These are phyloP conservation scores for Mycena epipterygia DNA, from an alignment of 768 basidiomycete species.

Conservation along the genomic window DNA sequence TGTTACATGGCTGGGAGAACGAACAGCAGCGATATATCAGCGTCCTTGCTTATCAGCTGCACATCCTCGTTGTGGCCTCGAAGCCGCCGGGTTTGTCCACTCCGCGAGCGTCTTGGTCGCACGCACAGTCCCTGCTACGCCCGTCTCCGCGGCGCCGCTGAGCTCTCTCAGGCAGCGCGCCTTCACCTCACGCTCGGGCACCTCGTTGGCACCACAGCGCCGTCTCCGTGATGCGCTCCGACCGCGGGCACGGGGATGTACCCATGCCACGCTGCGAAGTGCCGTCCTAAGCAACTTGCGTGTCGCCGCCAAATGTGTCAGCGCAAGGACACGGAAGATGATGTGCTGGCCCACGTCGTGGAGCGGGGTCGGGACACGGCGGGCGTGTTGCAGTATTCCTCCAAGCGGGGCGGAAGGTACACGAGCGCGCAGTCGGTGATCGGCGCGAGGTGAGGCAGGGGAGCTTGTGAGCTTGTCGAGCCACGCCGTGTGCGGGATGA, in stretches of 20 bases:
- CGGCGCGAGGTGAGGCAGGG: constrained; percentile 87
- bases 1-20: background rate
- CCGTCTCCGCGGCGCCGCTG: constrained; percentile 40
- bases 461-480: constrained; percentile 87
- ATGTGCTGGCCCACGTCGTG: constrained; percentile 47
- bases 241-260: constrained; percentile 75
- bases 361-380: constrained; percentile 35
- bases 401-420: constrained; percentile 73
- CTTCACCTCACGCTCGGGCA: constrained; percentile 66
- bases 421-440: constrained; percentile 92
- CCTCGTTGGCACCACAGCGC: constrained; percentile 80
- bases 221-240: constrained; percentile 78
- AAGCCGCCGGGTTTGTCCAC: constrained; percentile 57
- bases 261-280: constrained; percentile 87
- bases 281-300: constrained; percentile 72
- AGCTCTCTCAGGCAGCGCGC: constrained; percentile 52
- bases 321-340: too few species aligned
- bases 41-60: constrained; percentile 73
- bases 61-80: constrained; percentile 85
- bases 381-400: constrained; percentile 36
- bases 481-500: constrained; percentile 93
- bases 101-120: constrained; percentile 27
- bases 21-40: constrained; percentile 37
- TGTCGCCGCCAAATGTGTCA: constrained; percentile 52
- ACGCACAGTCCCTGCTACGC: constrained; percentile 35